These are phyloP conservation scores for Sclerotinia nivalis DNA, from an alignment of 2,329 filamentous ascomycete species.

Conservation along the genomic window DNA sequence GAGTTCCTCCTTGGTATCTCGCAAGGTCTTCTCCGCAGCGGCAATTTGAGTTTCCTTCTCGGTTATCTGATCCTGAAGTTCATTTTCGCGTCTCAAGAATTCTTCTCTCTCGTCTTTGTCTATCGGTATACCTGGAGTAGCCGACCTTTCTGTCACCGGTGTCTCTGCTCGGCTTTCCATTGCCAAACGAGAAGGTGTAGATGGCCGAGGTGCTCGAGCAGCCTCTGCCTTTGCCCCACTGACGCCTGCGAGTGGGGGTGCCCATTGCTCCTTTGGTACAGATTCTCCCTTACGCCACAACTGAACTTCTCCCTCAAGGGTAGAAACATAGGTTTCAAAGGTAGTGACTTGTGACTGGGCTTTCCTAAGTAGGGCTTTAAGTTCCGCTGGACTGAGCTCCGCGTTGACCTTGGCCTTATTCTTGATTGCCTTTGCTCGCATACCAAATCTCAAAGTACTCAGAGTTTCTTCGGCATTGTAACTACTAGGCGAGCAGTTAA, in stretches of 20 bases:
- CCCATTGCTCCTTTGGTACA: conserved; percentile 90
- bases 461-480: conserved; percentile 97
- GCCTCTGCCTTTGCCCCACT: conserved; percentile 51
- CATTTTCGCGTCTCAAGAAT: conserved; percentile 91
- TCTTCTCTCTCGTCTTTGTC: conserved; percentile 98
- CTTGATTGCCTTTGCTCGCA: conserved; percentile 97
- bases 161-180: conserved; percentile 63
- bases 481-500: conserved; percentile 98
- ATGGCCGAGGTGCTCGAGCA: conserved; percentile 51
- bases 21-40: conserved; percentile 75
- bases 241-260: conserved; percentile 61
- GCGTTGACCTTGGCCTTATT: conserved; percentile 99
- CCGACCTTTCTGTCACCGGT: conserved; percentile 75
- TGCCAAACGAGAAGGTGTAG: conserved; percentile 59
- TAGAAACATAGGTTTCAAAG: conserved; percentile 83
- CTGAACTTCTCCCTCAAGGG: conserved; percentile 80
- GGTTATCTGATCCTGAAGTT: conserved; percentile 92
- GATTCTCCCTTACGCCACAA: conserved; percentile 84
- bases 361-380: conserved; percentile 91
- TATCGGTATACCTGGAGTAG: conserved; percentile 81
- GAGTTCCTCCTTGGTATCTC: conserved; percentile 84
- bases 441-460: conserved; percentile 89
- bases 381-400: conserved; percentile 90
- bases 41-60: conserved; percentile 86
- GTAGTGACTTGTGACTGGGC: conserved; percentile 85